phyloP scores from a whole-genome alignment of 257 asterid genomes.

The Nicotiana otophora region DNA sequence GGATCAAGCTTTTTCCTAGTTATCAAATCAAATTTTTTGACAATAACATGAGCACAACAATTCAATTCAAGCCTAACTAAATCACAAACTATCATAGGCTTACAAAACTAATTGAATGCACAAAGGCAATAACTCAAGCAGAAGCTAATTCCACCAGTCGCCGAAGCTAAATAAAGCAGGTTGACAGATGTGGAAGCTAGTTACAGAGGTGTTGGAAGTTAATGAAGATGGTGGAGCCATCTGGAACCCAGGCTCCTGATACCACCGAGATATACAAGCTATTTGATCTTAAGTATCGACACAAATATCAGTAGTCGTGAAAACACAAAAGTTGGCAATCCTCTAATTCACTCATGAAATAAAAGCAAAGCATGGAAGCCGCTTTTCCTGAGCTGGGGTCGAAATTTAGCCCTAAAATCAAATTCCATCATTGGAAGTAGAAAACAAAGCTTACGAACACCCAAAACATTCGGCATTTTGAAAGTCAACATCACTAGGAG shows the following conservation, averaged over 20 bases:
- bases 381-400: neutral
- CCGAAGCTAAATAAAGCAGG: neutral
- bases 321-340: neutral
- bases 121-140: neutral
- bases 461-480: neutral
- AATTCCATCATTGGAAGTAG: neutral
- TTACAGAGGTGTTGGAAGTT: neutral
- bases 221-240: neutral
- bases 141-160: neutral
- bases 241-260: neutral
- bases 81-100: neutral
- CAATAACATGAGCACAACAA: neutral
- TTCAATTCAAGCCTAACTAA: neutral
- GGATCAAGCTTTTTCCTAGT: slow-evolving; percentile 96
- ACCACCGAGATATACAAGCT: neutral
- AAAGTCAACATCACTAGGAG: neutral
- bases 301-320: neutral
- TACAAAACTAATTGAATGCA: neutral
- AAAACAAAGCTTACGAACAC: neutral
- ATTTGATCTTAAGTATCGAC: neutral
- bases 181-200: neutral
- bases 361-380: neutral
- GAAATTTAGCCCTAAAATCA: neutral
- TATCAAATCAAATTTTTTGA: slow-evolving; percentile 10
- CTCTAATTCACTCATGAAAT: neutral